Conservation (phyloP, 2,329 filamentous ascomycete species). For the Sporothrix inflata region DNA sequence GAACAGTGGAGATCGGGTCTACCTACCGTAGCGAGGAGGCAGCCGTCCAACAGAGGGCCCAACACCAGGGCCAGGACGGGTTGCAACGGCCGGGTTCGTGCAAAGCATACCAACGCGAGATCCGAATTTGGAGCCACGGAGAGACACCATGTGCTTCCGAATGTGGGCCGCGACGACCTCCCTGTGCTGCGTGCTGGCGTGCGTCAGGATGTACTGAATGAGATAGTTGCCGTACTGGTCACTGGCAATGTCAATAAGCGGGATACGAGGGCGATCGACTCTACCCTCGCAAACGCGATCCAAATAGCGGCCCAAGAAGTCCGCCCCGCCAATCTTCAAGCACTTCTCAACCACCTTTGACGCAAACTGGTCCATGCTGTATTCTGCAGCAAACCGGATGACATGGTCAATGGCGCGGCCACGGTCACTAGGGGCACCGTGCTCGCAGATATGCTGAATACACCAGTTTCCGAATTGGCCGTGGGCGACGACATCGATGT, state of each 20-base stretch:
- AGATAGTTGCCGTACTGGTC: conserved; percentile 99
- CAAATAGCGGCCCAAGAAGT: conserved; percentile 91
- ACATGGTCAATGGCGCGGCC: conserved; percentile 95
- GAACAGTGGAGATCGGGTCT: conserved; percentile 48
- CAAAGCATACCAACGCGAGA: conserved; percentile 99
- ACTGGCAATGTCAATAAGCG: conserved; percentile 95
- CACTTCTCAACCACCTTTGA: conserved; percentile 99
- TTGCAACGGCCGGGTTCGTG: conserved; percentile 88
- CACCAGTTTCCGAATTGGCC: conserved; percentile 99
- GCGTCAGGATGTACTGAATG: conserved; percentile 94
- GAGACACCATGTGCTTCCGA: conserved; percentile 98
- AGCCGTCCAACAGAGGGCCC: conserved; percentile 67
- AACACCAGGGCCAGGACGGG: conserved; percentile 82
- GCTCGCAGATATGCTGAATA: conserved; percentile 98
- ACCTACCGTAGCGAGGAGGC: conserved; percentile 62
- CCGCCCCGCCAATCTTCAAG: conserved; percentile 88
- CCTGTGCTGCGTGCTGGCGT: conserved; percentile 83
- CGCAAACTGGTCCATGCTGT: conserved; percentile 98
- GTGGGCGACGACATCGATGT: conserved; percentile 94
- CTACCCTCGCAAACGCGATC: conserved; percentile 92
- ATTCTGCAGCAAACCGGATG: conserved; percentile 88
- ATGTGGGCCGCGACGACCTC: conserved; percentile 94
- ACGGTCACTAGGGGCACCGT: conserved; percentile 87
- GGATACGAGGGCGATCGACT: conserved; percentile 88
- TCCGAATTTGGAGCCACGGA: conserved; percentile 96